These are phyloP conservation scores for Quercus wislizeni DNA, from an alignment of 306 rosid species.

Conservation along the genomic window DNA sequence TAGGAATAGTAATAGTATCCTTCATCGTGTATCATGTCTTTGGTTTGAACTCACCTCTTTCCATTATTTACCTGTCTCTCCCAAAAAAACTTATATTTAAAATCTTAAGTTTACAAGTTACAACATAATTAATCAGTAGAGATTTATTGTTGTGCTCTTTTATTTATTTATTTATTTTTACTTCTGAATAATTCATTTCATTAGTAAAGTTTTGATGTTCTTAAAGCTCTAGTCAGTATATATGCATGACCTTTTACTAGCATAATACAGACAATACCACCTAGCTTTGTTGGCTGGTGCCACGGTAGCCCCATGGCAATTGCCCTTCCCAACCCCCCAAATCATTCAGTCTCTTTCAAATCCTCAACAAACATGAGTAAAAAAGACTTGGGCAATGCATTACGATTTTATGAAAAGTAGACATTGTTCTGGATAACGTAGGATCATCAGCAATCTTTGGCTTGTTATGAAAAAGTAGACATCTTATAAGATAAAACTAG, in stretches of 20 bases:
- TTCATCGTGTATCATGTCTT: no score
- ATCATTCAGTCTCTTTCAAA: neutral
- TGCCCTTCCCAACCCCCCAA: neutral
- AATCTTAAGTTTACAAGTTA: no score
- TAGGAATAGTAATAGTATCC: no score
- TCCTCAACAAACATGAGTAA: neutral
- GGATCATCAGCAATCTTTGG: neutral
- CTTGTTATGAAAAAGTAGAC: neutral
- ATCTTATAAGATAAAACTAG: neutral
- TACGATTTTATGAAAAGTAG: neutral
- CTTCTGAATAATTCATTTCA: no score
- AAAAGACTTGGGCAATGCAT: neutral
- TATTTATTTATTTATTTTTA: no score
- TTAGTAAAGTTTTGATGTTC: no score
- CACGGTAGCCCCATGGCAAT: constrained; percentile 1
- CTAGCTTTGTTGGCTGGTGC: constrained; percentile 6
- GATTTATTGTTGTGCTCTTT: no score
- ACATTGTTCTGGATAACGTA: neutral
- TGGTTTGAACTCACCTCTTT: no score
- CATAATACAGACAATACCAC: constrained; percentile 21
- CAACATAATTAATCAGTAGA: no score
- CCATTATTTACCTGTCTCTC: no score
- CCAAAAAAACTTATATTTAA: no score
- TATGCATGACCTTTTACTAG: neutral
- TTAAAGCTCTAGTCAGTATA: no score